A percentile compares a stretch with the other conserved stretches of the same genome.
Evolutionary conservation across 2,329 filamentous ascomycete genomes (phyloP).

Genomic region (Teratosphaeria epicoccoides): DNA sequence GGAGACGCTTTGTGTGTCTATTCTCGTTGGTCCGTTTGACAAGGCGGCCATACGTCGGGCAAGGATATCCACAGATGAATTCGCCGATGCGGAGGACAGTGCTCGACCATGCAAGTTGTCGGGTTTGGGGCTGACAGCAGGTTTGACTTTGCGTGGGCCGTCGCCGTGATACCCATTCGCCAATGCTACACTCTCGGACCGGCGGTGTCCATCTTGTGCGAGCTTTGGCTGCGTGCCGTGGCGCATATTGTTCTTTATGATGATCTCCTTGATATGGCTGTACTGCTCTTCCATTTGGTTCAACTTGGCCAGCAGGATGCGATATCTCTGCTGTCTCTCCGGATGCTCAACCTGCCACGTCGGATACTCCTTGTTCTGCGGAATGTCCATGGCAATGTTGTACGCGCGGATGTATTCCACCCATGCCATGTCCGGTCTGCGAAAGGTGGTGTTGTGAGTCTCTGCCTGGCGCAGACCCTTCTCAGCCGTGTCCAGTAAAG

Average conservation of each 20-base stretch:
- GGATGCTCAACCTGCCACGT: constrained; percentile 33
- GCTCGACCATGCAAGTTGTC: constrained; percentile 53
- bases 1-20: neutral
- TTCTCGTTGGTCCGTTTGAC: neutral
- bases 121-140: constrained; percentile 48
- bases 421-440: constrained; percentile 62
- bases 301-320: constrained; percentile 25
- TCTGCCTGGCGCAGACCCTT: constrained; percentile 42
- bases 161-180: constrained; percentile 5
- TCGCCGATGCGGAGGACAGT: constrained; percentile 25
- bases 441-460: constrained; percentile 47
- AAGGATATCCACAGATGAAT: neutral
- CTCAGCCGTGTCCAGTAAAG: constrained; percentile 33
- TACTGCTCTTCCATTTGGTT: constrained; percentile 31
- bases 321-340: constrained; percentile 40
- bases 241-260: constrained; percentile 41
- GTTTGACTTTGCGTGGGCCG: constrained; percentile 14
- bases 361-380: constrained; percentile 60
- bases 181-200: constrained; percentile 10
- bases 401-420: constrained; percentile 75
- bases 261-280: constrained; percentile 39
- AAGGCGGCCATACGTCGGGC: neutral
- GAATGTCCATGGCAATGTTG: constrained; percentile 69
- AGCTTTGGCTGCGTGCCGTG: constrained; percentile 38
- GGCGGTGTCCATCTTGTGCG: constrained; percentile 4